Evolutionary conservation across 2,329 filamentous ascomycete species (phyloP).

Genomic region (Chalaropsis thielavioides): DNA sequence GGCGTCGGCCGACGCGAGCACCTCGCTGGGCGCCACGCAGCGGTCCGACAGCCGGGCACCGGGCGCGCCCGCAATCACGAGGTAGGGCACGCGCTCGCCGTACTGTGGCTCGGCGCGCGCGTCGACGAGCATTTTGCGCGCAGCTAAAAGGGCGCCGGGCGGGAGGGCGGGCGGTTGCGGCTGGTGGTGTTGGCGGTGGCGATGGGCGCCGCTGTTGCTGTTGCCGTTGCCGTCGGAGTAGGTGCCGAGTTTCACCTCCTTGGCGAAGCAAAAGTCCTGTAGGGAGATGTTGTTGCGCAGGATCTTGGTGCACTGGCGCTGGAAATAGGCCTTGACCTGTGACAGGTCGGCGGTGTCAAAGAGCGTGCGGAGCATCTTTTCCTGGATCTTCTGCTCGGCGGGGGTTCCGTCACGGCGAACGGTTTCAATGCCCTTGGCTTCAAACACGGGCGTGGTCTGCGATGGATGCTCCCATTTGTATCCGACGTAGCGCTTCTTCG

Average conservation of each 20-base stretch:
- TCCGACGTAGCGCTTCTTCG: slow-evolving; percentile 96
- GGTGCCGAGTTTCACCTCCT: slow-evolving; percentile 77
- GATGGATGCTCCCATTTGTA: slow-evolving; percentile 80
- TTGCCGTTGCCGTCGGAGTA: slow-evolving; percentile 41
- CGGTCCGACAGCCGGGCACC: slow-evolving; percentile 76
- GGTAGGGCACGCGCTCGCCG: slow-evolving; percentile 87
- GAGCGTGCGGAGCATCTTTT: slow-evolving; percentile 73
- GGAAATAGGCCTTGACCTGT: slow-evolving; percentile 79
- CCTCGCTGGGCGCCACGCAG: slow-evolving; percentile 72
- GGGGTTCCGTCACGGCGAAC: slow-evolving; percentile 89
- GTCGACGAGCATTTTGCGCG: slow-evolving; percentile 73
- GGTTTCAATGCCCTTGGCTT: slow-evolving; percentile 97
- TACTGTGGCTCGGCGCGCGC: slow-evolving; percentile 82
- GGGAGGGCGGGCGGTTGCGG: slow-evolving; percentile 41
- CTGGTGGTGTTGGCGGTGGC: background rate
- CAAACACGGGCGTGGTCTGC: slow-evolving; percentile 74
- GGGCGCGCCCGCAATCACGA: slow-evolving; percentile 78
- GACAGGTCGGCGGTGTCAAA: slow-evolving; percentile 85
- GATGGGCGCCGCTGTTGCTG: slow-evolving; percentile 27
- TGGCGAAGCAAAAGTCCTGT: slow-evolving; percentile 91
- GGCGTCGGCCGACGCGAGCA: slow-evolving; percentile 61
- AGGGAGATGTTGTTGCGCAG: slow-evolving; percentile 78
- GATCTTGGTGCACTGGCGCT: slow-evolving; percentile 79
- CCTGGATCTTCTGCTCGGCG: slow-evolving; percentile 91
- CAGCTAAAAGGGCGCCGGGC: slow-evolving; percentile 77